Evolutionary conservation across 768 basidiomycete species (phyloP), one percentile per base, ranked within the genome.

Genomic region (Xanthoconium stramineum): DNA sequence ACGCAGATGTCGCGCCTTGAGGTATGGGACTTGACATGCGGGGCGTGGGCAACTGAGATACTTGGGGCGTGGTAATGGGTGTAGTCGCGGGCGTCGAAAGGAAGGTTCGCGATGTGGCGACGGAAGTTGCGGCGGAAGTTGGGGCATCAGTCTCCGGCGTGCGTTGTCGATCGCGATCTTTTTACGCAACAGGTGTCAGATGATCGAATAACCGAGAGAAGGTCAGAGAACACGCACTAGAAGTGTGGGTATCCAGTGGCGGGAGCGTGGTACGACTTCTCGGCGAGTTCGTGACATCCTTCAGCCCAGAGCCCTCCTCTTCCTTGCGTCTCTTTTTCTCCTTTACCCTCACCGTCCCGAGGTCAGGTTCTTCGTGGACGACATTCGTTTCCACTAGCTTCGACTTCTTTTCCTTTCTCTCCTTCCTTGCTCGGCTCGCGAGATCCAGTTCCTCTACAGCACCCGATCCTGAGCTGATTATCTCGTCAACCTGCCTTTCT

Each of bases 281-380:
- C 19, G 80, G 78, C 7, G 83, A 80, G 67, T 83, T 86, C 29
- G 84, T 86, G 59, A 86, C 80, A 64, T 87, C 85, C 72, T 83
- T 85, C 55, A 85, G 72, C 59, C 73, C 67, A 56, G 68, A 59
- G 37, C 69, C 64, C 32, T 76, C 78, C 42, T 66, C 65, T 32
- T 73, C 74, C 47, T 66, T 72, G 68, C 73, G 73, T 55, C 74
- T 73, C 64, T 71, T 76, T 37, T 62, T 72, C 62, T 83, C 79
- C 52, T 73, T 74, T 32, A 69, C 53, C 52, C 69, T 71, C 47
- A 63, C 36, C 30, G 59, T 47, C 39, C 67, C 62, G 38, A 59
- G 63, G 47, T 65, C 66, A 28, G 49, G 42, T 52, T 74, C 68
- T 45, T 61, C 69, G 24, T 52, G 47, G 47, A 60, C 38, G 11